Evolutionary conservation across 257 asterid species (phyloP), one percentile per base, ranked within the genome.

Genomic region (Paraleonurus japonicus): DNA sequence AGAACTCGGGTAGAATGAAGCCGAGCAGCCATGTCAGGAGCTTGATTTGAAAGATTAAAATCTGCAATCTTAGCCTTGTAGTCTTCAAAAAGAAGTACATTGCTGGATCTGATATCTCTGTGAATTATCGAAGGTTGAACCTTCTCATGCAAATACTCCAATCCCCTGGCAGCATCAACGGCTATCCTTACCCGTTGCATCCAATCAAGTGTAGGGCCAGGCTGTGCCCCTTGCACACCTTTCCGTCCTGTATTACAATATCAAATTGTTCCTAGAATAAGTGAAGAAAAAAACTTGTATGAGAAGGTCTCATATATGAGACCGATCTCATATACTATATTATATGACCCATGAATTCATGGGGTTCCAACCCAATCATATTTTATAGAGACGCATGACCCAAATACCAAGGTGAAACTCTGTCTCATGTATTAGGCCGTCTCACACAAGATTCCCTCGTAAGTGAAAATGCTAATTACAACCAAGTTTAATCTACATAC

Each of bases 1-100:
- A 94, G 81, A 76, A 94, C 98, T 75, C 98, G 83, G 70, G 98
- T 94, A 71, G 98, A 94, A 83, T 94, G 98, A 80, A 94, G 97
- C 30, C 98, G 96, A 50, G 98, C 98, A 79, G 98, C 98, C 97
- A 90, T 93, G 81, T 93, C 98, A 66, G 98, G 98, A 58, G 98
- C 95, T 86, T 93, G 98, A 78, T 93, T 93, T 67, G 98, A 90
- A 80, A 90, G 90, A 81, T 93, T 93, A 75, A 93, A 93, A 69
- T 93, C 98, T 43, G 96, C 97, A 75, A 93, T 81, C 83, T 86
- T 93, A 65, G 98, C 96, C 84, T 86, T 90, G 69, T 82, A 90
- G 79, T 93, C 97, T 82, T 90, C 98, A 74, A 90, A 90, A 13
- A 93, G 88, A 80, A 93, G 98, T 66, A 93, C 90, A 77, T 93